Conservation (phyloP, 108 stramenopile species). For the Fistulifera solaris region DNA sequence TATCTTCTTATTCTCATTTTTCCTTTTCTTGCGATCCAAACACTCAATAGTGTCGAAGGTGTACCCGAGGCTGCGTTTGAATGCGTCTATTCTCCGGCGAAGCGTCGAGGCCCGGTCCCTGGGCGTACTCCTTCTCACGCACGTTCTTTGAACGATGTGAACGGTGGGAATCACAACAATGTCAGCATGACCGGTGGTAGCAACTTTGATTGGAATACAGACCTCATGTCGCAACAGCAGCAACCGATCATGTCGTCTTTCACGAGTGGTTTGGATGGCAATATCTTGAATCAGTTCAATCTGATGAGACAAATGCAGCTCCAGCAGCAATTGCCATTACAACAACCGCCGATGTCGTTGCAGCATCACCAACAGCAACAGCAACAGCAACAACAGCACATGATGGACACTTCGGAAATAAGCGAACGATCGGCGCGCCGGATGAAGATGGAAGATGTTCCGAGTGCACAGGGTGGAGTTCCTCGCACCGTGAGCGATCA, state of each 20-base stretch:
- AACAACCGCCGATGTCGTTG: background rate
- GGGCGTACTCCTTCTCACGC: slow-evolving; percentile 19
- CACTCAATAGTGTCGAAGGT: slow-evolving; percentile 54
- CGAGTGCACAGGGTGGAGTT: slow-evolving; percentile 11
- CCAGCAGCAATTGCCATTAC: slow-evolving; percentile 7
- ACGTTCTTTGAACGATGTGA: background rate
- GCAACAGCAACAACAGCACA: slow-evolving; percentile 18
- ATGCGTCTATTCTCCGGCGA: slow-evolving; percentile 74
- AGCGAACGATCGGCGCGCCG: background rate
- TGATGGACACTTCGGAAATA: background rate
- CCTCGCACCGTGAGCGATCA: slow-evolving; percentile 43
- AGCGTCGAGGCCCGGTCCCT: slow-evolving; percentile 72
- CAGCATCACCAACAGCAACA: slow-evolving; percentile 14
- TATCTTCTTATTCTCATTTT: background rate
- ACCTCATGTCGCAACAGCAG: slow-evolving; percentile 3
- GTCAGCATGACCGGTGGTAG: slow-evolving; percentile 6
- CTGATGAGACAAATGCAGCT: slow-evolving; percentile 16
- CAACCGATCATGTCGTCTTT: slow-evolving; percentile 1
- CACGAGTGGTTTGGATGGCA: slow-evolving; percentile 3
- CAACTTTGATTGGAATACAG: background rate
- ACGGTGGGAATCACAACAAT: background rate
- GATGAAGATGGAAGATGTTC: background rate
- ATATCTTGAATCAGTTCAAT: background rate
- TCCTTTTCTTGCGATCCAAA: slow-evolving; percentile 1
- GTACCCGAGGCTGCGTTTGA: slow-evolving; percentile 31